phyloP scores from a whole-genome alignment of 208 protist genomes.

The Trichomonas vaginalis region DNA sequence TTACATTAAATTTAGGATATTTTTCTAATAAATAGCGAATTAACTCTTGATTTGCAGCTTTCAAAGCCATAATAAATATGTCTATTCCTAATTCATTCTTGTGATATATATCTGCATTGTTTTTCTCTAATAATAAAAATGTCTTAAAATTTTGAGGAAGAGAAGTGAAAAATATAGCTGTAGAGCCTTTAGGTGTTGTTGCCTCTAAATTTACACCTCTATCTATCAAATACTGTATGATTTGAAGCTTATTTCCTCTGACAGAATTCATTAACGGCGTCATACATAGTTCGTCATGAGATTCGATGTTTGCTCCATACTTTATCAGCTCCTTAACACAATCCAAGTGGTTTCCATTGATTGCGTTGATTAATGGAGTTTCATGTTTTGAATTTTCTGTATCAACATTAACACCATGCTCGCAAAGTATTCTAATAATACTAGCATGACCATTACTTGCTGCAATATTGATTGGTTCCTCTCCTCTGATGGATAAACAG shows the following conservation, averaged over 20 bases:
- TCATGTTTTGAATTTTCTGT: not conserved
- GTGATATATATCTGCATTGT: not conserved
- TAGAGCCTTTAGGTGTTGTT: not conserved
- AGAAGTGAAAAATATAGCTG: not conserved
- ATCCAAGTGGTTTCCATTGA: not conserved
- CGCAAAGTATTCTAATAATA: not conserved
- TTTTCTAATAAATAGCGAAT: not conserved
- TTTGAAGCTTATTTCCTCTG: not conserved
- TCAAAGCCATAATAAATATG: not conserved
- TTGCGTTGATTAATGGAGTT: not conserved
- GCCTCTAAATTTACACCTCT: not conserved
- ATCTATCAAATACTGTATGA: not conserved
- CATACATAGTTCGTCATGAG: not conserved
- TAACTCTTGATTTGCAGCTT: not conserved
- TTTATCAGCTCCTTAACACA: not conserved
- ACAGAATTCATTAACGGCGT: not conserved
- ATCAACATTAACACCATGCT: not conserved
- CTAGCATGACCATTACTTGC: not conserved
- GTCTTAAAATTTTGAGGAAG: not conserved
- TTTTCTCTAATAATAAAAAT: not conserved
- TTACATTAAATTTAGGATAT: not conserved
- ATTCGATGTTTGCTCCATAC: not conserved
- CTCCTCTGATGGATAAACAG: not conserved
- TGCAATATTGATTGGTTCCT: not conserved
- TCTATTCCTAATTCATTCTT: not conserved